phyloP scores from a whole-genome alignment of 192 early-diverging fungal species.

The Gamsiella multidivaricata region DNA sequence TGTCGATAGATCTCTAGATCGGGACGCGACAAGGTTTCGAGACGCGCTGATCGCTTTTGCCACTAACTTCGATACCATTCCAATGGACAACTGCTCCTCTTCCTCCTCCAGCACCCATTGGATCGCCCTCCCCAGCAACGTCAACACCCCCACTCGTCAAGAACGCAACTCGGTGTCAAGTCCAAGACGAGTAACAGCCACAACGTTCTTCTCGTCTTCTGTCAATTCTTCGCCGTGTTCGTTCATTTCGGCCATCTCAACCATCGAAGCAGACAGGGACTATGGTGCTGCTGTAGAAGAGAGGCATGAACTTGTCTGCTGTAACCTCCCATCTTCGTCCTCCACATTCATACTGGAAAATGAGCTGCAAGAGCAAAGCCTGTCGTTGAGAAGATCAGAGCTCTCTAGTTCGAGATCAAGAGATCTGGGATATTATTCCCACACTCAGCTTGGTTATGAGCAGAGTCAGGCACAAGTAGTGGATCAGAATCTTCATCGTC shows the following conservation, averaged over 20 bases:
- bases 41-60: no score
- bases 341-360: no score
- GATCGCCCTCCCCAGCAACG: no score
- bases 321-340: constrained; percentile 8
- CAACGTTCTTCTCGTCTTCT: constrained; percentile 22
- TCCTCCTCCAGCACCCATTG: no score
- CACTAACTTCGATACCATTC: no score
- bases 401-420: not conserved
- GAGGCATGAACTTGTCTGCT: constrained; percentile 29
- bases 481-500: constrained; percentile 3
- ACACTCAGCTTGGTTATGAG: not conserved
- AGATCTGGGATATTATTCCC: not conserved
- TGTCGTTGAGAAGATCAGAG: not conserved
- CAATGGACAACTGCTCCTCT: no score
- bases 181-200: constrained; percentile 1
- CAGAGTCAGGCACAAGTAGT: constrained; percentile 5
- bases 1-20: no score
- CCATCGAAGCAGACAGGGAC: constrained; percentile 7
- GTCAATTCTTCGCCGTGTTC: constrained; percentile 36
- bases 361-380: not conserved
- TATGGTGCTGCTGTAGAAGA: not conserved
- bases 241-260: constrained; percentile 29
- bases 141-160: no score
- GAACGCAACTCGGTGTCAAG: no score
- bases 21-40: no score